phyloP scores from a whole-genome alignment of 73 alveolate genomes.

The Tetrahymena malaccensis region DNA sequence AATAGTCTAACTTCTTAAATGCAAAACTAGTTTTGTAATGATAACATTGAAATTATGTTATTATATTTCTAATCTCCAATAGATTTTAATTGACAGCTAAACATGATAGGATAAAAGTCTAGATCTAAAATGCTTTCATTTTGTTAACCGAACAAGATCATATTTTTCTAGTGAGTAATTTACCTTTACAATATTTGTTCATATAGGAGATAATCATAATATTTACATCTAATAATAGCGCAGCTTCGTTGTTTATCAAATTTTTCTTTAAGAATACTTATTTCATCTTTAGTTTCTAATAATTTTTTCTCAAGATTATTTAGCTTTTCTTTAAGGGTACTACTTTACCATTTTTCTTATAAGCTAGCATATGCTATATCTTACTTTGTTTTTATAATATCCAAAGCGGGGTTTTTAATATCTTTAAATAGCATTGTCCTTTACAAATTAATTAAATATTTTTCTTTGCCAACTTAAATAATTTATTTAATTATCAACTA shows the following conservation, averaged over 20 bases:
- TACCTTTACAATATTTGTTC: not conserved
- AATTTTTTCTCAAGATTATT: not conserved
- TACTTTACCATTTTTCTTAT: not conserved
- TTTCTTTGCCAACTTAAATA: not conserved
- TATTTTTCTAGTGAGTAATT: not conserved
- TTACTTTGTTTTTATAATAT: too few species aligned
- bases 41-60: not conserved
- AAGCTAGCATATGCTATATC: not conserved
- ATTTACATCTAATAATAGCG: not conserved
- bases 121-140: not conserved
- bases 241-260: not conserved
- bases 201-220: not conserved
- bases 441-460: too few species aligned
- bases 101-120: not conserved
- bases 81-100: not conserved
- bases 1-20: not conserved
- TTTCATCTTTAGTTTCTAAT: not conserved
- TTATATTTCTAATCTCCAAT: not conserved
- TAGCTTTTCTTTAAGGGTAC: too few species aligned
- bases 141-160: not conserved
- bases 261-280: not conserved
- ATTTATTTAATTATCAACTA: too few species aligned
- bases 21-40: not conserved
- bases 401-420: too few species aligned
- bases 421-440: too few species aligned